phyloP scores from a whole-genome alignment of 192 early-diverging fungal genomes.

The Coemansia interrupta region DNA sequence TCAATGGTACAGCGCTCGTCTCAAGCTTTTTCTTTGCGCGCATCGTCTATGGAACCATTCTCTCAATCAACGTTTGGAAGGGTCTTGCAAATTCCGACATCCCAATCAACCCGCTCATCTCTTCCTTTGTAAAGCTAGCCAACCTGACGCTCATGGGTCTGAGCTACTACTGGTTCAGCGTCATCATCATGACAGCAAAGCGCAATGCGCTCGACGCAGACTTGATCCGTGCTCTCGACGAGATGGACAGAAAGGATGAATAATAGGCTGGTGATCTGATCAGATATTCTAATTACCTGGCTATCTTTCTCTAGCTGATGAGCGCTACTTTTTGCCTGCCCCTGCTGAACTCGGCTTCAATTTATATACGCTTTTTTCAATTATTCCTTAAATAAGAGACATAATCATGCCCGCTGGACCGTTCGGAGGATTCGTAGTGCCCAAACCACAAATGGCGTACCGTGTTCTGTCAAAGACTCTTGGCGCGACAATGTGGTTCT shows the following conservation, averaged over 20 bases:
- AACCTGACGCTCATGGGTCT: conserved; percentile 31
- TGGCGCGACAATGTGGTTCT: conserved; percentile 77
- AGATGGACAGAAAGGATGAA: conserved; percentile 27
- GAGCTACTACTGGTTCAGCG: conserved; percentile 53
- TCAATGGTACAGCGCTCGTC: conserved; percentile 81
- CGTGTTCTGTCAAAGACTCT: conserved; percentile 60
- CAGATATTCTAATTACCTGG: no score
- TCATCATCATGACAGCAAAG: conserved; percentile 44
- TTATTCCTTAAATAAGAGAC: background rate
- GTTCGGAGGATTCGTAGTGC: conserved; percentile 42
- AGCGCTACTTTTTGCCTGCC: no score
- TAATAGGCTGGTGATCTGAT: background rate
- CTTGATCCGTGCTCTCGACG: conserved; percentile 37
- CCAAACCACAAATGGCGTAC: conserved; percentile 46
- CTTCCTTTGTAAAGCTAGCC: conserved; percentile 22
- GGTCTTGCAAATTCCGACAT: conserved; percentile 27
- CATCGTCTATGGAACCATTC: conserved; percentile 71
- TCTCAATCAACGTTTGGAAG: conserved; percentile 60
- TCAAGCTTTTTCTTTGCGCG: conserved; percentile 74
- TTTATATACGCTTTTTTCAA: background rate
- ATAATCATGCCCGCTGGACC: conserved; percentile 31
- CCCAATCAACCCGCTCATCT: conserved; percentile 23
- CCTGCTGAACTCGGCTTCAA: background rate
- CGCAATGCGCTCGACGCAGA: conserved; percentile 42
- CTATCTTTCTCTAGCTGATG: no score